Evolutionary conservation across 768 basidiomycete species (phyloP).

Genomic region (Leucocoprinus leucothites): DNA sequence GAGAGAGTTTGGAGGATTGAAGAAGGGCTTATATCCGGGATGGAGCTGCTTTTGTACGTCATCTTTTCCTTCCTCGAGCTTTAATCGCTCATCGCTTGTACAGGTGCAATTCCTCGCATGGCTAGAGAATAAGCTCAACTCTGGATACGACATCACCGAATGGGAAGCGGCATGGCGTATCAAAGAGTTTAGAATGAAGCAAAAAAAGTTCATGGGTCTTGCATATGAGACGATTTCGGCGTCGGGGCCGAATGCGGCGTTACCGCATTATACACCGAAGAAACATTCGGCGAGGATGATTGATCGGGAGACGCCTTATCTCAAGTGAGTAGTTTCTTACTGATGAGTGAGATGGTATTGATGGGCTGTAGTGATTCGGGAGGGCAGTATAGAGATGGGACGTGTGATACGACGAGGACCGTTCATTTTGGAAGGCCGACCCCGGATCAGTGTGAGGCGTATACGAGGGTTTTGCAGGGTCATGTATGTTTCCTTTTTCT

Average conservation of each 20-base stretch:
- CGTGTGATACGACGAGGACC: conserved; percentile 81
- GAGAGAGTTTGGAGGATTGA: conserved; percentile 79
- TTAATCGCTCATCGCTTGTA: too few relatives aligned
- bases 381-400: conserved; percentile 87
- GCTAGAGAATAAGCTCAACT: conserved; percentile 76
- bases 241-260: conserved; percentile 85
- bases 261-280: conserved; percentile 89
- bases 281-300: conserved; percentile 69
- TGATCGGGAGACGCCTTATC: conserved; percentile 76
- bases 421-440: conserved; percentile 86
- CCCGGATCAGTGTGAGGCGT: conserved; percentile 86
- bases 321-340: conserved; percentile 85
- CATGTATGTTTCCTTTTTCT: conserved; percentile 68
- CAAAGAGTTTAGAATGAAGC: conserved; percentile 68
- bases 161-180: conserved; percentile 88
- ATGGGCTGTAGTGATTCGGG: conserved; percentile 96
- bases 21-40: conserved; percentile 85
- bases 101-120: conserved; percentile 84
- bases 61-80: too few relatives aligned
- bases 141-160: conserved; percentile 84
- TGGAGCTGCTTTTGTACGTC: conserved; percentile 79
- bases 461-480: conserved; percentile 92
- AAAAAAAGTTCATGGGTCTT: conserved; percentile 76
- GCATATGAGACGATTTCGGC: conserved; percentile 92
- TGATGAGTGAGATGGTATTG: too few relatives aligned